Evolutionary conservation across 2,329 filamentous ascomycete genomes (phyloP).

Genomic region (Scedosporium aurantiacum): DNA sequence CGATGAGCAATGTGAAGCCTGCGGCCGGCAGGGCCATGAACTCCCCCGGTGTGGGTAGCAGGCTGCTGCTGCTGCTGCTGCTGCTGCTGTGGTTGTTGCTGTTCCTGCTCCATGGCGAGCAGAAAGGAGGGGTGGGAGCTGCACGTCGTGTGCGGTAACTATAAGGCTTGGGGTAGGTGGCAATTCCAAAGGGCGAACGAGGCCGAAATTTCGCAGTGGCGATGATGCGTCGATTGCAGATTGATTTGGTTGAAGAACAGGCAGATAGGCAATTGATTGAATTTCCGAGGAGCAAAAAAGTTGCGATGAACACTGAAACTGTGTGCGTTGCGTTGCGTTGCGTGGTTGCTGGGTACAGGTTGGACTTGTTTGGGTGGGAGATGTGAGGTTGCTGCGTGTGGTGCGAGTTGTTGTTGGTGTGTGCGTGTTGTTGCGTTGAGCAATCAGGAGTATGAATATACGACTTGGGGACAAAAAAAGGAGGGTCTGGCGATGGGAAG

Average conservation of each 20-base stretch:
- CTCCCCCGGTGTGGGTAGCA: slow-evolving; percentile 41
- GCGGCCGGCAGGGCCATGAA: slow-evolving; percentile 68
- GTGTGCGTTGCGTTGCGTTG: not conserved
- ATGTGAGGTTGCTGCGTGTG: not conserved
- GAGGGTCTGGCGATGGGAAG: slow-evolving; percentile 20
- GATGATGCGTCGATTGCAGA: not conserved
- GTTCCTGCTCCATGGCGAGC: slow-evolving; percentile 47
- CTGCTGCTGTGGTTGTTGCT: slow-evolving; percentile 33
- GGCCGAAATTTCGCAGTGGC: slow-evolving; percentile 4
- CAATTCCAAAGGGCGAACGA: not conserved
- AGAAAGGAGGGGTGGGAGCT: slow-evolving; percentile 25
- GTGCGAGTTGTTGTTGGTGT: not conserved
- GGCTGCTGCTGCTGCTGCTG: slow-evolving; percentile 40
- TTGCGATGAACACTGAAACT: not conserved
- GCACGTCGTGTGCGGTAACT: slow-evolving; percentile 30
- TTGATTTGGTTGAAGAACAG: not conserved
- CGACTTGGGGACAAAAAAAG: slow-evolving; percentile 16
- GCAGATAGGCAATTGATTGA: not conserved
- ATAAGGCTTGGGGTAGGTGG: not conserved
- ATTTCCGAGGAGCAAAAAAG: not conserved
- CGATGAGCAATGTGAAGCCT: slow-evolving; percentile 95
- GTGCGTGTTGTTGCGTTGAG: not conserved
- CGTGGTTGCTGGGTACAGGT: not conserved
- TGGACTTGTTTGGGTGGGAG: not conserved
- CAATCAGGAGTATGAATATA: not conserved